Conservation (phyloP, 1,284 basidiomycete species). For the Prillingera fragicola region DNA sequence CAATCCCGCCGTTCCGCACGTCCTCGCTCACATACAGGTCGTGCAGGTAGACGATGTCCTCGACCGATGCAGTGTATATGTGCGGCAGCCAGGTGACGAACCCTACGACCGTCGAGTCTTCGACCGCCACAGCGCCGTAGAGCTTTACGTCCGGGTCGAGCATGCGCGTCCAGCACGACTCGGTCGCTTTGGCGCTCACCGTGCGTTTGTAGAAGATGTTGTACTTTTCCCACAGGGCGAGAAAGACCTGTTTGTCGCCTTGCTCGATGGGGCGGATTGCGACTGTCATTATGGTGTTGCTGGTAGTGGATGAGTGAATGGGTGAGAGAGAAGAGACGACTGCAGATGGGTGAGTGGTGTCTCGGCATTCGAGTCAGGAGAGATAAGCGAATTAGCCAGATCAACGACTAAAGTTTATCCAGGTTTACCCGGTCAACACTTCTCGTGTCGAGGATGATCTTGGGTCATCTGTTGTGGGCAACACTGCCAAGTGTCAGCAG, state of each 20-base stretch:
- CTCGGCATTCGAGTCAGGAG: too few species aligned
- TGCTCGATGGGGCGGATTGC: constrained; percentile 10
- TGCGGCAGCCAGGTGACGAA: constrained; percentile 19
- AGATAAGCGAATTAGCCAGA: too few species aligned
- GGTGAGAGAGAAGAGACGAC: background rate
- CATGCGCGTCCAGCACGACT: too few species aligned
- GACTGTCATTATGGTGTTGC: constrained; percentile 6
- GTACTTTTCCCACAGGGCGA: constrained; percentile 15
- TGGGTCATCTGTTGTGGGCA: too few species aligned
- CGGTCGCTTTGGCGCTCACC: constrained; percentile 5
- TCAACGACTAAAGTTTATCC: too few species aligned
- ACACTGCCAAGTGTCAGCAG: too few species aligned
- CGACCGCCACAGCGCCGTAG: constrained; percentile 16
- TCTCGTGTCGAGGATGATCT: too few species aligned
- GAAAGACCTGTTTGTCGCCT: constrained; percentile 10
- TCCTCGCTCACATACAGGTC: constrained; percentile 16
- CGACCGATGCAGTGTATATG: constrained; percentile 8
- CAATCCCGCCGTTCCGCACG: constrained; percentile 12
- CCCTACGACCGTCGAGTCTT: constrained; percentile 8
- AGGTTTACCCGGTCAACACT: too few species aligned
- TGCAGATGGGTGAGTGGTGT: too few species aligned
- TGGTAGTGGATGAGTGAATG: background rate
- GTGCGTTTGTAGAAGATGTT: constrained; percentile 20
- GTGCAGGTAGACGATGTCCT: constrained; percentile 17
- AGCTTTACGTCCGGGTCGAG: constrained; percentile 13